Percentiles rank a stretch among this genome's conserved stretches.
These are phyloP conservation scores for Fusarium sp. DNA, from an alignment of 2,329 filamentous ascomycete genomes.

Conservation along the genomic window DNA sequence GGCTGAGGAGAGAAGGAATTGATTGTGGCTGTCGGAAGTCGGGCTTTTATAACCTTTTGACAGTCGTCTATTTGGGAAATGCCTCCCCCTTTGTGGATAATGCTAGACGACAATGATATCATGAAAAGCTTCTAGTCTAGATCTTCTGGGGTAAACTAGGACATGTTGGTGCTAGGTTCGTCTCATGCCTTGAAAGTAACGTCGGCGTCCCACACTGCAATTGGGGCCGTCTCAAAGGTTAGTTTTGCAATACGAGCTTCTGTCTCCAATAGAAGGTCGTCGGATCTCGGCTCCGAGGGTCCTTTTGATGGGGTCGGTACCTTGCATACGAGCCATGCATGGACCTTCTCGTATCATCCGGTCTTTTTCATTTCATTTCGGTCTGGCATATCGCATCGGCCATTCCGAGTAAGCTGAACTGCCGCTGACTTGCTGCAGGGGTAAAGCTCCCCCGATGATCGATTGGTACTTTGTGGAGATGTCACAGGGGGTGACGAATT, in stretches of 20 bases:
- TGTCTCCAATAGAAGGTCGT: not conserved
- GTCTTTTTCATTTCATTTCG: not conserved
- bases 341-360: not conserved
- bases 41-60: not conserved
- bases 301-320: not conserved
- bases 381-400: not conserved
- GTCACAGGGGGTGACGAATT: not conserved
- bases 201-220: not conserved
- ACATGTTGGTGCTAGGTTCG: not conserved
- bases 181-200: not conserved
- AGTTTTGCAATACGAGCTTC: not conserved
- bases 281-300: not conserved
- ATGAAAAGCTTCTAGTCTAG: not conserved
- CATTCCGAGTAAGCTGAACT: not conserved
- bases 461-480: not conserved
- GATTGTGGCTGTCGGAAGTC: not conserved
- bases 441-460: not conserved
- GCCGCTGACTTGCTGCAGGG: not conserved
- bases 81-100: not conserved
- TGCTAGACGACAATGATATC: not conserved
- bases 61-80: not conserved
- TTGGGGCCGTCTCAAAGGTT: not conserved
- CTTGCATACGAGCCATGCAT: not conserved
- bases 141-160: not conserved
- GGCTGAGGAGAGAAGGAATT: not conserved